Evolutionary conservation across 345 rosid genomes (phyloP).

Genomic region (Syzygium grande): DNA sequence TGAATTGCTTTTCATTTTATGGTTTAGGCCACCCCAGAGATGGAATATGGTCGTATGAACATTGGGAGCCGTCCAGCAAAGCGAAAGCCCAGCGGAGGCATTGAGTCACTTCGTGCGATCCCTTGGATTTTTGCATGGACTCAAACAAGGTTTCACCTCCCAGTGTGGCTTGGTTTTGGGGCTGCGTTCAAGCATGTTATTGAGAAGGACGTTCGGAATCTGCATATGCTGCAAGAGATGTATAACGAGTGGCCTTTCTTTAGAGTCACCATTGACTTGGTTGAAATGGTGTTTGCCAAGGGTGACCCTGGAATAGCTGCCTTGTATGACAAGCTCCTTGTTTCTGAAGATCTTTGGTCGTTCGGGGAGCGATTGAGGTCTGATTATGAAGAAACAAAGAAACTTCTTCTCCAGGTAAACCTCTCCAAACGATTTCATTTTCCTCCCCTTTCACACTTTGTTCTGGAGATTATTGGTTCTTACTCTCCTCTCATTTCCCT

Average conservation of each 20-base stretch:
- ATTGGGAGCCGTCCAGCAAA: constrained; percentile 98
- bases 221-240: constrained; percentile 81
- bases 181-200: constrained; percentile 72
- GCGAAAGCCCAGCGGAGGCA: constrained; percentile 94
- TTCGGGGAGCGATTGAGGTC: constrained; percentile 69
- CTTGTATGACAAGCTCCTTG: constrained; percentile 78
- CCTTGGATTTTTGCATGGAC: constrained; percentile 99
- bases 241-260: constrained; percentile 94
- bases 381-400: constrained; percentile 77
- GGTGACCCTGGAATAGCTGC: constrained; percentile 95
- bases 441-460: background rate
- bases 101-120: constrained; percentile 93
- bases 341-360: constrained; percentile 65
- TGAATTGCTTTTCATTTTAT: background rate
- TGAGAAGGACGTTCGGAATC: constrained; percentile 63
- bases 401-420: constrained; percentile 76
- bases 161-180: constrained; percentile 97
- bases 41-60: constrained; percentile 97
- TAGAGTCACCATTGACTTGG: constrained; percentile 87
- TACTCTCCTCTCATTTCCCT: background rate
- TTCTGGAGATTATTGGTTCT: background rate
- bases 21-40: constrained; percentile 90
- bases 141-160: constrained; percentile 95
- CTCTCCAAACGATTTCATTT: background rate
- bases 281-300: constrained; percentile 99